Percentiles rank a stretch among this genome's conserved stretches.
Conservation (phyloP, 495 filamentous ascomycete genomes). For the Aspergillus heteromorphus region DNA sequence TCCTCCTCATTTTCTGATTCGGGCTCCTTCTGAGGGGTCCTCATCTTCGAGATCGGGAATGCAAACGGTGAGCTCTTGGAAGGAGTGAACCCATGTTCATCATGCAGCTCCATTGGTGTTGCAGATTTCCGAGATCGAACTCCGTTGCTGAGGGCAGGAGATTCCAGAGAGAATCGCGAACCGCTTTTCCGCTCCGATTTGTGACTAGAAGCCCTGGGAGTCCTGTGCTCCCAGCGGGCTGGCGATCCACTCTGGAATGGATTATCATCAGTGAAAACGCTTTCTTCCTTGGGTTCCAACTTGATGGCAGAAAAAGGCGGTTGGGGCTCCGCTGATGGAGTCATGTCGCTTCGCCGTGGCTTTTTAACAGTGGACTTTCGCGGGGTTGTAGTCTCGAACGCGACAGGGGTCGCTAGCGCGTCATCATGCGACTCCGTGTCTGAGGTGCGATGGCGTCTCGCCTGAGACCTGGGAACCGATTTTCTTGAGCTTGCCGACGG, state of each 20-base stretch:
- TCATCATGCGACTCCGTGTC: constrained; percentile 48
- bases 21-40: constrained; percentile 29
- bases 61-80: constrained; percentile 44
- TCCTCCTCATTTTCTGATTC: constrained; percentile 38
- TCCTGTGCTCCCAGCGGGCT: constrained; percentile 27
- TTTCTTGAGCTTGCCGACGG: constrained; percentile 26
- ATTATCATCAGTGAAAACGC: constrained; percentile 80
- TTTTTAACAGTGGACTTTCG: constrained; percentile 44
- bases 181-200: constrained; percentile 38
- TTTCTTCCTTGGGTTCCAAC: constrained; percentile 38
- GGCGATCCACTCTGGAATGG: constrained; percentile 88
- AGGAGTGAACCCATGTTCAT: constrained; percentile 27
- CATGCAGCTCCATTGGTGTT: constrained; percentile 29
- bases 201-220: constrained; percentile 22
- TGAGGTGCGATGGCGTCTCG: constrained; percentile 50
- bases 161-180: constrained; percentile 32
- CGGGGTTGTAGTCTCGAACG: constrained; percentile 24
- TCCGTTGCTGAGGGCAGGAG: constrained; percentile 26
- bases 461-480: constrained; percentile 32
- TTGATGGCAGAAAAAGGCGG: constrained; percentile 31
- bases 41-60: constrained; percentile 33
- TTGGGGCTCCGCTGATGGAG: constrained; percentile 39
- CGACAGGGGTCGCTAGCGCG: constrained; percentile 26
- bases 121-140: constrained; percentile 34
- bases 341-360: constrained; percentile 52